Evolutionary conservation across 257 asterid genomes (phyloP).

Genomic region (Scutellaria baicalensis): DNA sequence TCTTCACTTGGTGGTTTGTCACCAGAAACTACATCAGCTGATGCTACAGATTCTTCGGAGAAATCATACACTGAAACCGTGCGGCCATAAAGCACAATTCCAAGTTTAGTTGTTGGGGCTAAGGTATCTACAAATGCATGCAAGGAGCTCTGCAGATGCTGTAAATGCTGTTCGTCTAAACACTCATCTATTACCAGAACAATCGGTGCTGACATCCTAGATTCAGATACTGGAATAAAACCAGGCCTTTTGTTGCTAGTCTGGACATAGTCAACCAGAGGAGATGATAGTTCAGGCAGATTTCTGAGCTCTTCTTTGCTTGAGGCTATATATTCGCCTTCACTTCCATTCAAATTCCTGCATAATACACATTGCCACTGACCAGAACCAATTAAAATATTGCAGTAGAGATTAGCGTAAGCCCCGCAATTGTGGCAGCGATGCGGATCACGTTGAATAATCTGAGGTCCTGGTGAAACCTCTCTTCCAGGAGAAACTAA

Average conservation of each 20-base stretch:
- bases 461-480: slow-evolving; percentile 80
- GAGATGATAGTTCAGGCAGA: slow-evolving; percentile 74
- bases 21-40: slow-evolving; percentile 89
- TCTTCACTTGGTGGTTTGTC: slow-evolving; percentile 70
- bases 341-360: slow-evolving; percentile 80
- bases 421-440: slow-evolving; percentile 91
- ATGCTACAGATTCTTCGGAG: slow-evolving; percentile 82
- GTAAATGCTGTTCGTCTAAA: slow-evolving; percentile 86
- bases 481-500: slow-evolving; percentile 84
- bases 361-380: slow-evolving; percentile 98
- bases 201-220: slow-evolving; percentile 72
- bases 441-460: slow-evolving; percentile 84
- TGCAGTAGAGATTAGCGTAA: slow-evolving; percentile 86
- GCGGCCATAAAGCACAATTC: slow-evolving; percentile 80
- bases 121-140: slow-evolving; percentile 94
- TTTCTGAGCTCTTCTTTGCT: slow-evolving; percentile 74
- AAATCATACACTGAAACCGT: slow-evolving; percentile 83
- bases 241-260: slow-evolving; percentile 73
- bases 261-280: slow-evolving; percentile 75
- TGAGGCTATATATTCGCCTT: slow-evolving; percentile 79
- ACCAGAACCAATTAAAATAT: slow-evolving; percentile 78
- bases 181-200: slow-evolving; percentile 92
- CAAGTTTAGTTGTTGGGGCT: slow-evolving; percentile 80
- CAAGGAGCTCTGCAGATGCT: slow-evolving; percentile 88
- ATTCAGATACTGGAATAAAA: slow-evolving; percentile 69